Evolutionary conservation across 257 asterid species (phyloP), one percentile per base, ranked within the genome.

Genomic region (Catharanthus roseus): DNA sequence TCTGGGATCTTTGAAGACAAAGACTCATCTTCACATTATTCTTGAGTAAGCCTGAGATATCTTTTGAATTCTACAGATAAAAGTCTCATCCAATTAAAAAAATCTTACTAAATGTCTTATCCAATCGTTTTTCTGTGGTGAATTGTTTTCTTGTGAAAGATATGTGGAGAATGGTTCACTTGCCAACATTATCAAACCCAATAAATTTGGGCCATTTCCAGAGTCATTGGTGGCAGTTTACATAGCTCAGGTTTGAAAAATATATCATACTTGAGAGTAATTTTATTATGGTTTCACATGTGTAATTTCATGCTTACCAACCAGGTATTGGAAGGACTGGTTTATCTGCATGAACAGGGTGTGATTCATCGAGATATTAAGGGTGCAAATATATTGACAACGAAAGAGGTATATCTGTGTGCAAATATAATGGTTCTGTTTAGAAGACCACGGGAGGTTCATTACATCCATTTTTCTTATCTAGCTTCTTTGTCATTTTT

Each of bases 151-250:
- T 66, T 49, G 16, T 67, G 4, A 72, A 84, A 93, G 99, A 88
- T 95, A 89, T 66, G 97, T 95, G 84, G 99, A 95, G 86, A 95
- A 95, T 80, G 99, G 99, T 64, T 91, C 99, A 58, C 95, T 95
- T 72, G 99, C 97, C 73, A 91, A 91, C 80, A 95, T 91, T 60
- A 90, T 95, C 74, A 95, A 91, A 82, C 99, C 99, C 72, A 95
- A 89, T 79, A 95, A 95, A 80, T 95, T 95, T 82, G 99, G 99
- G 68, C 97, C 99, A 73, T 95, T 95, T 83, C 99, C 99, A 21
- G 99, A 95, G 88, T 91, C 97, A 34, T 76, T 95, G 87, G 99
- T 89, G 72, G 96, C 99, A 77, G 87, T 89, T 72, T 95, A 88
- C 84, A 95, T 95, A 71, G 85, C 99, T 60, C 99, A 95, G 99